phyloP scores from a whole-genome alignment of 257 asterid genomes.

The Hygrophila difformis region DNA sequence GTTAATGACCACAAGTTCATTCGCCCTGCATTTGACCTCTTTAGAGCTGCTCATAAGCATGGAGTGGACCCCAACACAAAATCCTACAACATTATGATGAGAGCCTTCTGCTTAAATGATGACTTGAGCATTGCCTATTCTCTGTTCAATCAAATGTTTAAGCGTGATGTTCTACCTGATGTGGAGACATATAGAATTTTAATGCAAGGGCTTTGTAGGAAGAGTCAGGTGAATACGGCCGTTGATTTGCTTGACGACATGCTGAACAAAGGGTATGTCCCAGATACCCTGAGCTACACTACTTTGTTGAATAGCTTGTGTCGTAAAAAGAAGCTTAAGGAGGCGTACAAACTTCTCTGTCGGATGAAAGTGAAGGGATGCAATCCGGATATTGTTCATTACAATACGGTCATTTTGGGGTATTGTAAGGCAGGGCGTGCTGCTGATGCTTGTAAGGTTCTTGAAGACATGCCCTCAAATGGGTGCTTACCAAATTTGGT shows the following conservation, averaged over 20 bases:
- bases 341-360: constrained; percentile 89
- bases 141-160: constrained; percentile 62
- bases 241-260: constrained; percentile 81
- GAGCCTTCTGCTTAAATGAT: constrained; percentile 60
- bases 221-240: constrained; percentile 86
- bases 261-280: constrained; percentile 90
- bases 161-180: constrained; percentile 72
- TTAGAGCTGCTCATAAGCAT: constrained; percentile 51
- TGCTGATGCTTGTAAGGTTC: constrained; percentile 80
- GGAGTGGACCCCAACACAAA: constrained; percentile 59
- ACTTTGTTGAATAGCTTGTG: constrained; percentile 80
- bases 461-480: constrained; percentile 63
- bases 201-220: constrained; percentile 88
- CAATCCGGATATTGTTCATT: constrained; percentile 79
- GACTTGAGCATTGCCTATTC: constrained; percentile 74
- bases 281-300: constrained; percentile 69
- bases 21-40: constrained; percentile 71
- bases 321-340: constrained; percentile 80
- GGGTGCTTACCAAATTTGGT: constrained; percentile 78
- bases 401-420: constrained; percentile 72
- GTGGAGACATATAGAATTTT: constrained; percentile 71
- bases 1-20: constrained; percentile 43
- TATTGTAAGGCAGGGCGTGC: constrained; percentile 74
- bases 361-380: constrained; percentile 91
- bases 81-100: constrained; percentile 80